A percentile compares a stretch with the other conserved stretches of the same genome.
phyloP scores from a whole-genome alignment of 345 rosid genomes.

The Dimocarpus longan region DNA sequence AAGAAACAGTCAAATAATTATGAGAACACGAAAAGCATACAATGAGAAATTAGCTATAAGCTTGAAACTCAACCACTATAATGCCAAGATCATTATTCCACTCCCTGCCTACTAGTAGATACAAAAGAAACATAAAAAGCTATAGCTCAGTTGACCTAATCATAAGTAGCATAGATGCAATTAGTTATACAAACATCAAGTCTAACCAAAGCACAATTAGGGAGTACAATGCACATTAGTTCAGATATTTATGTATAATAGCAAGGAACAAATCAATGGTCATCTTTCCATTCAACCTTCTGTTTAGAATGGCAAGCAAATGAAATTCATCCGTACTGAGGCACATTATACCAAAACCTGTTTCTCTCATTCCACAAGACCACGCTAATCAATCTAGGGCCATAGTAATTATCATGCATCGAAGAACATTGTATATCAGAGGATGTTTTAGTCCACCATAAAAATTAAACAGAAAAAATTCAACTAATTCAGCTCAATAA shows the following conservation, averaged over 20 bases:
- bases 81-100: constrained; percentile 7
- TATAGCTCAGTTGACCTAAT: background rate
- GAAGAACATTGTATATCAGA: background rate
- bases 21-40: background rate
- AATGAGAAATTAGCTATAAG: background rate
- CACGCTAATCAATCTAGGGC: background rate
- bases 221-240: background rate
- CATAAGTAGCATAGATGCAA: background rate
- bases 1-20: background rate
- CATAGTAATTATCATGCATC: background rate
- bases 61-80: background rate
- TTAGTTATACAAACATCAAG: background rate
- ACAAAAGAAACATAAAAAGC: background rate
- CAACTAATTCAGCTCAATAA: background rate
- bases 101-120: background rate
- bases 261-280: background rate
- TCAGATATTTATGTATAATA: background rate
- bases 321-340: background rate
- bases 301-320: background rate
- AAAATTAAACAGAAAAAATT: background rate
- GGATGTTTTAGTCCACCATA: background rate
- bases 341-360: background rate
- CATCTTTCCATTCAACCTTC: background rate
- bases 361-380: background rate
- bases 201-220: background rate